Evolutionary conservation across 129 eudicot genomes (phyloP).

Genomic region (Chrysanthemum makinoi): DNA sequence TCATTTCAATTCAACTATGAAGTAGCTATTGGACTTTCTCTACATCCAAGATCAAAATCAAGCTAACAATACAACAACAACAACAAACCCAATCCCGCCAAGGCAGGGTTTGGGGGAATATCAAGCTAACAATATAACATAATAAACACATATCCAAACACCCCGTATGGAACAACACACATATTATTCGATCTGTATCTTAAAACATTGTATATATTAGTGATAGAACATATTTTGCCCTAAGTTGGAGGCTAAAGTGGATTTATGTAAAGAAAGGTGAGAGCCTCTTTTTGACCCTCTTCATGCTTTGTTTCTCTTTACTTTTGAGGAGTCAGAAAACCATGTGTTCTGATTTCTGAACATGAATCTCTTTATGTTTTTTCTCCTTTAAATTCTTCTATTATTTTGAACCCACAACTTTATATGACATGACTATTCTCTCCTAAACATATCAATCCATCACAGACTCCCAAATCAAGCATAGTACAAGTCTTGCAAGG

Average conservation of each 20-base stretch:
- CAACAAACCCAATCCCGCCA: too few species aligned
- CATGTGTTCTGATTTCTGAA: constrained; percentile 19
- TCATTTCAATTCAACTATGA: too few species aligned
- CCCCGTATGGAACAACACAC: too few species aligned
- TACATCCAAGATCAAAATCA: too few species aligned
- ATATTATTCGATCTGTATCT: too few species aligned
- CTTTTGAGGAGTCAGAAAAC: constrained; percentile 18
- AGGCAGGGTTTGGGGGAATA: too few species aligned
- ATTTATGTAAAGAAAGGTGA: constrained; percentile 12
- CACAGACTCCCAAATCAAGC: constrained; percentile 16
- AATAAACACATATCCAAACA: too few species aligned
- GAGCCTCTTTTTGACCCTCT: constrained; percentile 32
- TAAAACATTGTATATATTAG: neutral
- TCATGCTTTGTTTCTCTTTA: constrained; percentile 24
- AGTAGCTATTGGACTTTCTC: too few species aligned
- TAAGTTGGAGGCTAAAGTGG: constrained; percentile 12
- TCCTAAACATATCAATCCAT: constrained; percentile 21
- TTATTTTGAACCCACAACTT: neutral
- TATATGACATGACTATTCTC: constrained; percentile 28
- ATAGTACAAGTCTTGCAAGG: constrained; percentile 12
- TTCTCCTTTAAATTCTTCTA: constrained; percentile 18
- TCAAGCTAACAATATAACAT: too few species aligned
- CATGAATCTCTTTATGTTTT: constrained; percentile 20
- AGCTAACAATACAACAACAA: too few species aligned
- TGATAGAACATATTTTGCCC: neutral